phyloP scores from a whole-genome alignment of 2,329 filamentous ascomycete species.

The Colletotrichum sp. region DNA sequence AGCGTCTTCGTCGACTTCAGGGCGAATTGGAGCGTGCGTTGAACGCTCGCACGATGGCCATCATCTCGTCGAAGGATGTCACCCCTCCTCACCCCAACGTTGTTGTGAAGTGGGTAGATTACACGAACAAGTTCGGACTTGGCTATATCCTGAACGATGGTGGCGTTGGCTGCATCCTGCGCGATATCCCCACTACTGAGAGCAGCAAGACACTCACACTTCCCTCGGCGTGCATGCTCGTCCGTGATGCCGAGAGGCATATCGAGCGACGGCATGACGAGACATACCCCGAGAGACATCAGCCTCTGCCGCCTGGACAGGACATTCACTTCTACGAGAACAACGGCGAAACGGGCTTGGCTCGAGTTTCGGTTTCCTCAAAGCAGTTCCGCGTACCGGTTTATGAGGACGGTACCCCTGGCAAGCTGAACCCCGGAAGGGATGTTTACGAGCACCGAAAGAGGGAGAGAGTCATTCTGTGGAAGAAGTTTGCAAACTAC shows the following conservation, averaged over 20 bases:
- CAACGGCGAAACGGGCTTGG: slow-evolving; percentile 67
- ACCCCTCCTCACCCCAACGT: slow-evolving; percentile 64
- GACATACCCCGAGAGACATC: slow-evolving; percentile 60
- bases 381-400: slow-evolving; percentile 63
- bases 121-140: slow-evolving; percentile 84
- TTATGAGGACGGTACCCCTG: slow-evolving; percentile 62
- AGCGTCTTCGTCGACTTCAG: slow-evolving; percentile 61
- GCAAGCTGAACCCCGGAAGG: slow-evolving; percentile 66
- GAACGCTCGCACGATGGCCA: slow-evolving; percentile 67
- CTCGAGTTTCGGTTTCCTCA: slow-evolving; percentile 67
- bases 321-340: slow-evolving; percentile 79
- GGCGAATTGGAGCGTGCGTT: slow-evolving; percentile 66
- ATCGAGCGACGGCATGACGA: slow-evolving; percentile 65
- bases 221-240: slow-evolving; percentile 74
- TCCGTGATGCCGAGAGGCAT: slow-evolving; percentile 74
- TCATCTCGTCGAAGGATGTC: slow-evolving; percentile 59
- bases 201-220: slow-evolving; percentile 56
- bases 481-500: slow-evolving; percentile 78
- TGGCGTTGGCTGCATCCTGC: slow-evolving; percentile 74
- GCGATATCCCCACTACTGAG: slow-evolving; percentile 58
- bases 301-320: slow-evolving; percentile 68
- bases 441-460: slow-evolving; percentile 70
- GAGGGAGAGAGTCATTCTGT: slow-evolving; percentile 68
- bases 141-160: slow-evolving; percentile 86
- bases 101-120: slow-evolving; percentile 85